Base-by-base conservation (phyloP, 805 yeast genomes). In the Candida qinlingensis region DNA sequence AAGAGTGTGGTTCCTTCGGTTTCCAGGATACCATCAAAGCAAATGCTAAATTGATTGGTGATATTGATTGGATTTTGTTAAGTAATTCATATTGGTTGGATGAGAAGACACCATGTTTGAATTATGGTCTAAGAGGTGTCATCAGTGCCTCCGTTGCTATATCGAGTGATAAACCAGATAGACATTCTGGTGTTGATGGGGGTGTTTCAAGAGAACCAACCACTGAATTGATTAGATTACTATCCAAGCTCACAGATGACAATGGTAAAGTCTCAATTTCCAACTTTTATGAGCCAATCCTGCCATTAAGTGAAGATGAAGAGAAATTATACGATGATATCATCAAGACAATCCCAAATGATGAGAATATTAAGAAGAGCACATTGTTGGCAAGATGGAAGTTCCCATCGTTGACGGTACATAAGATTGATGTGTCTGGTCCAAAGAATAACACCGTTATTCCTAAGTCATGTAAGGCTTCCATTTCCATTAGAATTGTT, bases 141-240 rank as follows among this genome's bases (percentile, higher is more conserved):
- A 74, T 94, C 27, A 86, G 90, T 66, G 85, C 88, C 2, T 73
- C 81, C n/a, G 77, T 94, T 3, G 80, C 79, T 35, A 74, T 94
- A 9, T 70, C 72, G 49, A 80, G 90, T 45, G 91, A 83, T 54
- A 75, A 75, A 50, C 96, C 95, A 1, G 97, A 94, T 64, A 72
- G 96, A 50, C 99, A 94, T 63, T 88, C 97, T 0, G 99, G 99
- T 53, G 94, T 94, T 8, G 95, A 90, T 67, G 99, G 99, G 45
- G 98, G 98, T 50, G 83, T 85, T 7, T 78, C 80, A 52, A 75
- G 85, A 49, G 99, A 92, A 58, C 97, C 99, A 2, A 83, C 95
- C 0, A 79, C 87, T 69, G 98, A 92, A 61, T 66, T 92, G 65
- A 76, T 91, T 38, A 85, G 83, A 46, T 60, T 92, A 13, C 67